Percentiles rank a stretch among this genome's conserved stretches.
These are phyloP conservation scores for Passiflora organensis DNA, from an alignment of 345 rosid species.

Conservation along the genomic window DNA sequence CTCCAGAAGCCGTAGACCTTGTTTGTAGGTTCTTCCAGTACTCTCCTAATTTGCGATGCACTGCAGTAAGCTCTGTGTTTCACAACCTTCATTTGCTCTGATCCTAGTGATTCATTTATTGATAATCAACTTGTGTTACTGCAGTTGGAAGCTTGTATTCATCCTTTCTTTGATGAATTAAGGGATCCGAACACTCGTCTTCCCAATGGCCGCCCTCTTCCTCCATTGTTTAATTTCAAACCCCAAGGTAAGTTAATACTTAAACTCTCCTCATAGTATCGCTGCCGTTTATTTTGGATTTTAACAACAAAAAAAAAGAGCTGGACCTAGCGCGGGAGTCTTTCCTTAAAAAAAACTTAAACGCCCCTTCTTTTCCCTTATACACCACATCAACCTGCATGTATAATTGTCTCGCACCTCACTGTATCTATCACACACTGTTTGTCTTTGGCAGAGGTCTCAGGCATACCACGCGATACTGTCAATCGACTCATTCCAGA, in stretches of 20 bases:
- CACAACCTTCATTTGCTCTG: background rate
- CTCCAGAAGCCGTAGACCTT: slow-evolving; percentile 97
- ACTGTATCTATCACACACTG: background rate
- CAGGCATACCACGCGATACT: slow-evolving; percentile 62
- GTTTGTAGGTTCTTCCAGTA: slow-evolving; percentile 93
- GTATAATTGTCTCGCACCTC: too few species aligned
- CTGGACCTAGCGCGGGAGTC: background rate
- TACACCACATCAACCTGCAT: too few species aligned
- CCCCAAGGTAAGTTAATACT: slow-evolving; percentile 38
- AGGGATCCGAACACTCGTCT: slow-evolving; percentile 86
- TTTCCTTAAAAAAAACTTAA: background rate
- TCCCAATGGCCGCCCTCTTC: slow-evolving; percentile 92
- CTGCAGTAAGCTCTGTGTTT: slow-evolving; percentile 62
- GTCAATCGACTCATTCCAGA: slow-evolving; percentile 72
- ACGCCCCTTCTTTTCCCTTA: too few species aligned
- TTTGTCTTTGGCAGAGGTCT: slow-evolving; percentile 46
- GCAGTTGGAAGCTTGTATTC: slow-evolving; percentile 88
- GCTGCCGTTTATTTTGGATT: background rate
- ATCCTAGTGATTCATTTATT: slow-evolving; percentile 1
- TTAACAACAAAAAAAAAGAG: background rate
- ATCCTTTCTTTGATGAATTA: slow-evolving; percentile 84
- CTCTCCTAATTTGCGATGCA: slow-evolving; percentile 92
- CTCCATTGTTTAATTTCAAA: slow-evolving; percentile 82
- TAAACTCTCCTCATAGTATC: background rate
- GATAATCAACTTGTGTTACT: slow-evolving; percentile 2